Base-by-base conservation (phyloP, 1,284 basidiomycete genomes). In the Sanguinoderma infundibulare region DNA sequence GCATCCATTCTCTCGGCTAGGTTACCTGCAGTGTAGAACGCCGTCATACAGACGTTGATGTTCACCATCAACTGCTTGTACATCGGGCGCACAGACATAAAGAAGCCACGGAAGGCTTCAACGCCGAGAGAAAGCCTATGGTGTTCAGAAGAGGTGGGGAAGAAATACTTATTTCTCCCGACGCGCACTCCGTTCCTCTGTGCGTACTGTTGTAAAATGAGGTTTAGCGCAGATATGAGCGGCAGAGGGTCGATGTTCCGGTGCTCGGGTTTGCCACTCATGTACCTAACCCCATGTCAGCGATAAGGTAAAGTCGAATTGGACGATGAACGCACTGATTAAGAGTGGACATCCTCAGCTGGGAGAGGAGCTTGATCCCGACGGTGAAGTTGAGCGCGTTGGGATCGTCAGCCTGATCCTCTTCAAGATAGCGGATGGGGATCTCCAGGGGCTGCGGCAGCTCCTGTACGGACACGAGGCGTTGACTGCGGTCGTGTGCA, bases 41-140 rank as follows among this genome's bases (percentile, higher is more conserved):
- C 89, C 0, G 87, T 84, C 83, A 88, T 89, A 70, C 87, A 89
- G 15, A 86, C 83, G 62, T 90, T 91, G 26, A 92, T 82, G 68
- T 92, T 92, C 55, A 92, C 85, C 82, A 89, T 84, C 2, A 92
- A 75, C 58, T 87, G 80, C 58, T 87, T 87, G 74, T 81, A 85
- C 10, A 83, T 79, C 0, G 87, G 86, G 0, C 89, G 81, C 3
- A 87, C 81, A 0, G 89, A 91, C 55, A 85, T 79, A 72, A 83
- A 92, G 70, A 87, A 92, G 0, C 90, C 90, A 68, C 84, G 81
- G 70, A 81, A 81, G 0, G 87, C 87, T 51, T 84, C 80, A 1
- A 90, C 72, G 0, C 86, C 83, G 1, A 75, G 74, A 3, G 81
- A 80, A 10, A 89, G 67, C 0, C 30, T 64, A 34, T 59, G 64